Conservation (phyloP, 306 rosid species). For the Fagus sylvatica region DNA sequence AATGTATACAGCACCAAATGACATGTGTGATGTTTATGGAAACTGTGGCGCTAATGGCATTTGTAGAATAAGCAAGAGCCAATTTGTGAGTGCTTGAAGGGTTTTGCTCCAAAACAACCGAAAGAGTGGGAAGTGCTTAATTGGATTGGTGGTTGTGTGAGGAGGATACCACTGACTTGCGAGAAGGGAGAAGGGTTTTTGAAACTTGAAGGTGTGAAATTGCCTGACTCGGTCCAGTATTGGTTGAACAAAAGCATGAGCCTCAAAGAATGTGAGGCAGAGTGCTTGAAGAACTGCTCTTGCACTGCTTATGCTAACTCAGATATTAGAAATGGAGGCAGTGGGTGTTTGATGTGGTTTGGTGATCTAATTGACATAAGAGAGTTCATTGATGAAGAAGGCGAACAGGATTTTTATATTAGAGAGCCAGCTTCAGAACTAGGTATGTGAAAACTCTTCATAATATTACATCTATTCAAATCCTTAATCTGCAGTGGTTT, state of each 20-base stretch:
- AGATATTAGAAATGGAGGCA: constrained; percentile 22
- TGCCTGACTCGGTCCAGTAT: constrained; percentile 35
- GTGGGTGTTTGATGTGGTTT: constrained; percentile 43
- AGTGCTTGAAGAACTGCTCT: constrained; percentile 40
- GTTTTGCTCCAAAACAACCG: constrained; percentile 31
- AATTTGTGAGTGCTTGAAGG: constrained; percentile 34
- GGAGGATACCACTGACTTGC: constrained; percentile 29
- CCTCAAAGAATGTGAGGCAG: constrained; percentile 23
- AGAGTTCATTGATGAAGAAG: background rate
- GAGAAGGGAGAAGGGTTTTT: constrained; percentile 30
- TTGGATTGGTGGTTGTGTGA: constrained; percentile 33
- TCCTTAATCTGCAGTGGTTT: too few relatives aligned
- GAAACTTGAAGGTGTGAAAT: constrained; percentile 19
- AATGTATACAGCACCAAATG: constrained; percentile 18
- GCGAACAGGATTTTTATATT: constrained; percentile 31
- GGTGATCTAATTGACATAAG: constrained; percentile 38
- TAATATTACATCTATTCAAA: too few relatives aligned
- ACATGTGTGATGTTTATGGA: constrained; percentile 31
- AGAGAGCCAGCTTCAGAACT: constrained; percentile 37
- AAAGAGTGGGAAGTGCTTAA: constrained; percentile 18
- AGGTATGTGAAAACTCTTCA: constrained; percentile 1
- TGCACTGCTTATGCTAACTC: constrained; percentile 44
- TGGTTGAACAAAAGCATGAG: constrained; percentile 26
- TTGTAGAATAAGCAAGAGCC: constrained; percentile 20
- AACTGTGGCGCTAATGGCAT: constrained; percentile 39